phyloP scores from a whole-genome alignment of 495 filamentous ascomycete genomes.

The Aspergillus kassunensis region DNA sequence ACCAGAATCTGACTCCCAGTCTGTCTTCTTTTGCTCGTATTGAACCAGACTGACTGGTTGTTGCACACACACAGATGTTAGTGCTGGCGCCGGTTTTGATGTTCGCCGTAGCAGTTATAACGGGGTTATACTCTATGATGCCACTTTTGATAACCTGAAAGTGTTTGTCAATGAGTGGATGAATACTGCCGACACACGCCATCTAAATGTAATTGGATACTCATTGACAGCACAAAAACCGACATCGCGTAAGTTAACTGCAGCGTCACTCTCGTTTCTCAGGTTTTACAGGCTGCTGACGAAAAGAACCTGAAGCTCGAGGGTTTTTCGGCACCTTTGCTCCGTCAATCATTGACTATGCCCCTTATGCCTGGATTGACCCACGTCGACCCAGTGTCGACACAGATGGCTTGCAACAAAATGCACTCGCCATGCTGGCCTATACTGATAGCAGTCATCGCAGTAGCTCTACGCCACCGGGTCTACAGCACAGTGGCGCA shows the following conservation, averaged over 20 bases:
- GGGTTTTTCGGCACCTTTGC: neutral
- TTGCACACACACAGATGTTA: neutral
- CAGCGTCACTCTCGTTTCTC: neutral
- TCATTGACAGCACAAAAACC: neutral
- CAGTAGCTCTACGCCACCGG: neutral
- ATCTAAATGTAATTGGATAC: neutral
- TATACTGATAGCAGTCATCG: neutral
- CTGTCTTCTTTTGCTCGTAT: neutral
- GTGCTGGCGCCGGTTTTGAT: neutral
- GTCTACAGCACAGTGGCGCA: neutral
- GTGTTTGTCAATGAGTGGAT: neutral
- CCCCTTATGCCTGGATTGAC: neutral
- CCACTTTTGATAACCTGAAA: neutral
- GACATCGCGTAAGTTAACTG: neutral
- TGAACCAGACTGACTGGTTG: neutral
- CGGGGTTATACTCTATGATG: neutral
- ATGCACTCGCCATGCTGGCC: neutral
- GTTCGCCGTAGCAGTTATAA: neutral
- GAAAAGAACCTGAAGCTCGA: neutral
- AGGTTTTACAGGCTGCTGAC: neutral
- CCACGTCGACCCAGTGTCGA: neutral
- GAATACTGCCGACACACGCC: neutral
- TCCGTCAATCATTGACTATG: slow-evolving; percentile 4
- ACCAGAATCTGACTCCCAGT: no score
- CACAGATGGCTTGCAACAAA: neutral